Conservation (phyloP, 169 alveolate genomes). For the Babesia ovata region DNA sequence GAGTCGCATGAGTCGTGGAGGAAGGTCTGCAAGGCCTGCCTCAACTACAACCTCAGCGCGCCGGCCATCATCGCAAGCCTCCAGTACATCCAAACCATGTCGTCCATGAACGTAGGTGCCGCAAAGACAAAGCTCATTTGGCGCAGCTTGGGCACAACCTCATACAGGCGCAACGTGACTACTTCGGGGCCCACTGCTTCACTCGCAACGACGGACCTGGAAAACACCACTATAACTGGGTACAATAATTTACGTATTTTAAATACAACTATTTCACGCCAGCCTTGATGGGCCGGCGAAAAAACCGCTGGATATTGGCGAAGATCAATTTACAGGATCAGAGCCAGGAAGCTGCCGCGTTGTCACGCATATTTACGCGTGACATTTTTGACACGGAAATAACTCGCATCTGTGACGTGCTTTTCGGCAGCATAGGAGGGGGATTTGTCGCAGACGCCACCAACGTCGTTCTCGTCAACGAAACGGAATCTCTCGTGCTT, state of each 20-base stretch:
- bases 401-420: conserved; percentile 17
- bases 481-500: conserved; percentile 44
- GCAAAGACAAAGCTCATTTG: background rate
- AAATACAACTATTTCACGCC: background rate
- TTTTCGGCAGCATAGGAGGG: conserved; percentile 53
- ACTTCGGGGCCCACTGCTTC: conserved; percentile 83
- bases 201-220: conserved; percentile 76
- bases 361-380: conserved; percentile 23
- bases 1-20: conserved; percentile 70
- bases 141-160: conserved; percentile 69
- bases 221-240: conserved; percentile 73
- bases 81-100: conserved; percentile 73
- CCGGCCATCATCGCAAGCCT: conserved; percentile 75
- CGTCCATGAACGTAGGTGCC: conserved; percentile 48
- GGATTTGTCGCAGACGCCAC: conserved; percentile 42
- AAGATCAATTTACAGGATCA: conserved; percentile 26
- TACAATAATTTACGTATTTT: background rate
- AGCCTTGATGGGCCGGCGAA: conserved; percentile 59
- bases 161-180: conserved; percentile 86
- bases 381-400: conserved; percentile 37
- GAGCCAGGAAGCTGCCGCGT: background rate
- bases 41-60: conserved; percentile 66
- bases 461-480: conserved; percentile 29
- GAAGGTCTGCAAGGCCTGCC: conserved; percentile 67
- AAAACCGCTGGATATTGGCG: conserved; percentile 65